Conservation (phyloP, 306 rosid species). For the Acacia confusa region DNA sequence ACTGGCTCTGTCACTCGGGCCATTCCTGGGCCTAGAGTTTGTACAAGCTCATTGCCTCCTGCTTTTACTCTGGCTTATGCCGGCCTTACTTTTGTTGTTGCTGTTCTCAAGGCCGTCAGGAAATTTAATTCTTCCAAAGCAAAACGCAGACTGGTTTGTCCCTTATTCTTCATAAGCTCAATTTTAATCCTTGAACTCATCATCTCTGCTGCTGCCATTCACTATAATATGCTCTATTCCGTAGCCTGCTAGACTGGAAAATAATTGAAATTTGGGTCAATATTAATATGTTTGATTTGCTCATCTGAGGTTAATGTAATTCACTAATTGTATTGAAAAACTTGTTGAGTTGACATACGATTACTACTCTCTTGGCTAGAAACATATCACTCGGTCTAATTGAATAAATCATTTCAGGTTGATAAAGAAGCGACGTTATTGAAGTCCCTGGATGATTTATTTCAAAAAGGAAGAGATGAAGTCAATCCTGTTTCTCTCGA, state of each 20-base stretch:
- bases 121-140: conserved; percentile 82
- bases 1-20: conserved; percentile 91
- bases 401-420: conserved; percentile 43
- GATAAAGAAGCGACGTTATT: conserved; percentile 72
- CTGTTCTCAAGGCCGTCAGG: conserved; percentile 66
- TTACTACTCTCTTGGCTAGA: neutral
- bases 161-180: neutral
- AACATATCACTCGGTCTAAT: neutral
- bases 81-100: conserved; percentile 70
- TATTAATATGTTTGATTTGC: neutral
- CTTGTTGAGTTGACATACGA: neutral
- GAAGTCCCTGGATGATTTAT: conserved; percentile 63
- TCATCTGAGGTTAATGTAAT: neutral
- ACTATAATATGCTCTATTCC: neutral
- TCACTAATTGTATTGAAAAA: neutral
- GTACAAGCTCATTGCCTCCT: conserved; percentile 78
- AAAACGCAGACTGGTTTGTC: conserved; percentile 68
- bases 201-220: neutral
- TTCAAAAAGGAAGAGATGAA: conserved; percentile 62
- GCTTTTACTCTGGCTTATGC: conserved; percentile 80
- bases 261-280: neutral
- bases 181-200: neutral
- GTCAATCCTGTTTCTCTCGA: conserved; percentile 55
- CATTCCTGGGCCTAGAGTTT: conserved; percentile 90
- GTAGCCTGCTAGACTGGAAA: neutral